A percentile compares a stretch with the other conserved stretches of the same genome.
phyloP scores from a whole-genome alignment of 352 stramenopile species.

The Phytophthora aleatoria region DNA sequence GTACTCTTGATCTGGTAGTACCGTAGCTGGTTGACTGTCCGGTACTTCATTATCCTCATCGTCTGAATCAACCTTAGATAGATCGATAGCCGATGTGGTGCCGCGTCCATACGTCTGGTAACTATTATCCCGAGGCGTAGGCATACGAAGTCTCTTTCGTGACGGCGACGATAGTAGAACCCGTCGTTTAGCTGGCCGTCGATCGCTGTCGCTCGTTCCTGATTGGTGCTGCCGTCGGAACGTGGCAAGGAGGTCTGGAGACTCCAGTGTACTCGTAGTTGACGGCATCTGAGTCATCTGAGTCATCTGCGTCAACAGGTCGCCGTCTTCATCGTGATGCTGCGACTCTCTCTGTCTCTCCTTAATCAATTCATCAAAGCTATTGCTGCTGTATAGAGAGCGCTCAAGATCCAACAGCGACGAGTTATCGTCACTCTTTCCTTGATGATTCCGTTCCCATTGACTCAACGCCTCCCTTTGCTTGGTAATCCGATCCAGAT shows the following conservation, averaged over 20 bases:
- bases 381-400: constrained; percentile 24
- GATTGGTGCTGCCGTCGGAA: constrained; percentile 19
- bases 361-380: constrained; percentile 32
- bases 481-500: constrained; percentile 53
- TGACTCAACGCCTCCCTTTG: constrained; percentile 53
- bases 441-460: constrained; percentile 43
- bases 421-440: constrained; percentile 10
- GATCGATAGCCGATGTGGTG: constrained; percentile 8
- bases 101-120: constrained; percentile 1
- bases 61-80: constrained; percentile 15
- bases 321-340: constrained; percentile 16
- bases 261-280: constrained; percentile 36
- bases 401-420: constrained; percentile 32
- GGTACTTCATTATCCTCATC: constrained; percentile 21
- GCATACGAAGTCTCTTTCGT: constrained; percentile 41
- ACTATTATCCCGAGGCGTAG: constrained; percentile 7
- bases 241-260: constrained; percentile 40
- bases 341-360: constrained; percentile 26
- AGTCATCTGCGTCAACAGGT: constrained; percentile 37
- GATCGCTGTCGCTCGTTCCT: constrained; percentile 9
- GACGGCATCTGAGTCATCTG: constrained; percentile 40
- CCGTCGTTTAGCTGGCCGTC: constrained; percentile 23
- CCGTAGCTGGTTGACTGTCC: constrained; percentile 16
- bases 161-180: constrained; percentile 32
- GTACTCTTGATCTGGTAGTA: constrained; percentile 14